A percentile compares a stretch with the other conserved stretches of the same genome.
These are phyloP conservation scores for Pulveroboletus sp. DNA, from an alignment of 768 basidiomycete genomes.

Conservation along the genomic window DNA sequence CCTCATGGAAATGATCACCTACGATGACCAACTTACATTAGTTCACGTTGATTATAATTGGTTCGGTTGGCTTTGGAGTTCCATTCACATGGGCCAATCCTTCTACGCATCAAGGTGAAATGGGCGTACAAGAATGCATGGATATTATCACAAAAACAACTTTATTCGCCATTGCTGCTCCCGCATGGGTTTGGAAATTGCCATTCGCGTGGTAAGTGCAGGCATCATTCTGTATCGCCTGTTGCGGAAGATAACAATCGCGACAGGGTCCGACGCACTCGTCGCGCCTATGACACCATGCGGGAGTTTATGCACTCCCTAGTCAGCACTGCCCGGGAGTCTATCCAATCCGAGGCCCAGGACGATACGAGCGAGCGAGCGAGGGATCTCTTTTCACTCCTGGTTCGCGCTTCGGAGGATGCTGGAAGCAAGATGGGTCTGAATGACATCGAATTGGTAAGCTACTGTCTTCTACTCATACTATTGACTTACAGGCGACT, in stretches of 20 bases:
- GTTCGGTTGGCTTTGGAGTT: constrained; percentile 24
- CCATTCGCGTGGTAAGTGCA: constrained; percentile 17
- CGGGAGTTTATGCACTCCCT: constrained; percentile 18
- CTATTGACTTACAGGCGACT: not conserved
- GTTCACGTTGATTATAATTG: constrained; percentile 22
- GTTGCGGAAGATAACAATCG: not conserved
- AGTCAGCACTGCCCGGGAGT: constrained; percentile 8
- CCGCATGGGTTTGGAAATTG: constrained; percentile 22
- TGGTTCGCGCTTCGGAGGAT: constrained; percentile 20
- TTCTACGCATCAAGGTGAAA: constrained; percentile 15
- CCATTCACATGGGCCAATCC: constrained; percentile 19
- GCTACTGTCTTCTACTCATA: not conserved
- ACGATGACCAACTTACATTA: not conserved
- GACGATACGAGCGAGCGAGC: not conserved
- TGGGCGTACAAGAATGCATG: constrained; percentile 21
- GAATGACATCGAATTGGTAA: constrained; percentile 19
- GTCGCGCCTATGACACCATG: constrained; percentile 21
- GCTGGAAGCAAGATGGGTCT: constrained; percentile 15
- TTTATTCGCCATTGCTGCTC: constrained; percentile 16
- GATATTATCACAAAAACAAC: constrained; percentile 10
- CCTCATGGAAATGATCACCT: not conserved
- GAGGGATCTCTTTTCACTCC: constrained; percentile 20
- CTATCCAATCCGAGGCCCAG: constrained; percentile 6
- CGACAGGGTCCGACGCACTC: constrained; percentile 17
- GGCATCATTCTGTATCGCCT: not conserved